Evolutionary conservation across 2,329 filamentous ascomycete genomes (phyloP), one percentile per base, ranked within the genome.

Genomic region (Nigrospora osmanthi): DNA sequence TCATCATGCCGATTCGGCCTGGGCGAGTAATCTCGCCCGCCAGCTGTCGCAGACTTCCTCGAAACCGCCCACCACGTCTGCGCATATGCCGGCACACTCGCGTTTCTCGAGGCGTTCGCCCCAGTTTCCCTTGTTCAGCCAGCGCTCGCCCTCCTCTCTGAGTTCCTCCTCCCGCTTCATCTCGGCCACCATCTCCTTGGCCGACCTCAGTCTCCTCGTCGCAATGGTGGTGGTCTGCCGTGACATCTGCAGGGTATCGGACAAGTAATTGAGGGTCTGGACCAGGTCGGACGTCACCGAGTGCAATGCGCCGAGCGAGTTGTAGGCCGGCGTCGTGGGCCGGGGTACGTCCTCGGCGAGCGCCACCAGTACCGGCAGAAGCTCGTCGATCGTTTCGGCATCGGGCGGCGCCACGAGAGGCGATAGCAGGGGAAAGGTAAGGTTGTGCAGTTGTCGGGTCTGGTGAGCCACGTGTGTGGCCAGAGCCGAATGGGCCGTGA

Each of bases 241-340:
- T 31, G 86, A 89, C 84, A 97, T 95, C 65, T 97, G 91, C 32
- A 98, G 73, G 4, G 88, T 90, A 62, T 98, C 93, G 7, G 87
- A 89, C 5, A 98, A 73, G 53, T 89, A 85, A 54, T 88, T 89
- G 39, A 98, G 77, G 7, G 88, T 87, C 56, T 88, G 79, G 10
- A 91, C 79, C 28, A 91, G 70, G 49, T 89, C 85, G 23, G 78
- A 71, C 0, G 86, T 90, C 51, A 87, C 73, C 7, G 78, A 73
- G 59, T 88, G 83, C 42, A 91, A 73, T 17, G 79, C 75, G 47
- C 81, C 75, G 38, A 90, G 68, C 11, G 85, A 87, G 53, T 75
- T 73, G 53, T 85, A 76, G 1, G 80, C 80, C 13, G 76, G 58
- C 49, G 84, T 76, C 35, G 76, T 75, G 4, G 79, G 78, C 13